Evolutionary conservation across 2,329 filamentous ascomycete species (phyloP).

Genomic region (Penicillium sp.): DNA sequence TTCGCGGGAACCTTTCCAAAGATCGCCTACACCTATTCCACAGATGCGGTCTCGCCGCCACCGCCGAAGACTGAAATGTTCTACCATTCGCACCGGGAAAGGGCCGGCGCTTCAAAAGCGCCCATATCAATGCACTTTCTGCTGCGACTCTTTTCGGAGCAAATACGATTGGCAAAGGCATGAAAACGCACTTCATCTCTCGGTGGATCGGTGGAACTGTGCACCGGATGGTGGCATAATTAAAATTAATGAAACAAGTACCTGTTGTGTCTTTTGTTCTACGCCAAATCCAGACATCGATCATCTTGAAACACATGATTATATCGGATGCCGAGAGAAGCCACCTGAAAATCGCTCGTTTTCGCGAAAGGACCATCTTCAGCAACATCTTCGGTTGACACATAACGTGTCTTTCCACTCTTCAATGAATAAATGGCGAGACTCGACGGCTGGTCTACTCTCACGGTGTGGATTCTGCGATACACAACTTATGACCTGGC

Average conservation of each 20-base stretch:
- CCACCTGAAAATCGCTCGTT: constrained; percentile 60
- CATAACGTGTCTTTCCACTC: constrained; percentile 56
- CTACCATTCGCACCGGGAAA: not conserved
- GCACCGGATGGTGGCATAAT: constrained; percentile 45
- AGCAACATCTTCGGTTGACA: constrained; percentile 60
- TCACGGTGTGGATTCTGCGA: constrained; percentile 43
- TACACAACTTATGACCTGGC: constrained; percentile 36
- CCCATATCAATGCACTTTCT: constrained; percentile 49
- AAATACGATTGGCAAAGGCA: constrained; percentile 55
- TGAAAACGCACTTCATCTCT: constrained; percentile 52
- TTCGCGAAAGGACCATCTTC: constrained; percentile 62
- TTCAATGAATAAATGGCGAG: constrained; percentile 60
- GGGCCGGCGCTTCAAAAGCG: not conserved
- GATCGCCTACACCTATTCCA: constrained; percentile 17
- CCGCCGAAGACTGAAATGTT: constrained; percentile 35
- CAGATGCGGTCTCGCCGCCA: constrained; percentile 7
- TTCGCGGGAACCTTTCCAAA: not conserved
- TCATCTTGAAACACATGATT: constrained; percentile 62
- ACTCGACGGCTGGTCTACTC: constrained; percentile 53
- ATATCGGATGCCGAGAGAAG: constrained; percentile 59
- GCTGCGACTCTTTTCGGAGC: constrained; percentile 48
- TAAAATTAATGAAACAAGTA: constrained; percentile 40
- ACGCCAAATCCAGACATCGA: constrained; percentile 52
- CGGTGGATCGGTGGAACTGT: constrained; percentile 61
- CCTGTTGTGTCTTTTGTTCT: constrained; percentile 62